Evolutionary conservation across 352 stramenopile species (phyloP), one percentile per base, ranked within the genome.

Genomic region (Pythium dissimile): DNA sequence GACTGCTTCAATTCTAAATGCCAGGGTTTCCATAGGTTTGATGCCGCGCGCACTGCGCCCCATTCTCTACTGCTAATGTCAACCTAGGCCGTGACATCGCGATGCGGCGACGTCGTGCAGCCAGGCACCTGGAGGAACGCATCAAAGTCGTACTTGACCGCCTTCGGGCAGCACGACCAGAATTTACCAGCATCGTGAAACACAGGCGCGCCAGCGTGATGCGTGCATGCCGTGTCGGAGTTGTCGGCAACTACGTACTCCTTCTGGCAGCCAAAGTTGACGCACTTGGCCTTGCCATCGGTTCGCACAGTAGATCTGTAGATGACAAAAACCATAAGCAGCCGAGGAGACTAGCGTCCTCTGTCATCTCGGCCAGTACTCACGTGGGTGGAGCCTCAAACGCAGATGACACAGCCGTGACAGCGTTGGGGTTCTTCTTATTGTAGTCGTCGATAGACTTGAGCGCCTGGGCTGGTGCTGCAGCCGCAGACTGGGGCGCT

Each of bases 401-500:
- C 7, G 68, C 80, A 12, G 80, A 57, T 13, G 84, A 90, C 18
- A 94, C 84, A 16, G 86, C 82, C 13, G 89, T 97, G 35, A 91
- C 85, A 5, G 92, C 89, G 64, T 92, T 69, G 24, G 90, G 89
- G 58, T 98, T 98, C 44, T 74, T 80, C 62, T 82, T 67, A 70
- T 98, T 98, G 69, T 90, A 98, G 60, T 95, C 86, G 52, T 96
- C 86, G 55, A 98, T 98, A 7, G 87, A 96, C 72, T 96, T 97
- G 47, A 97, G 66, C 27, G 75, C 70, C 5, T 75, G 64, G 10
- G 66, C 58, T 3, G 86, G 57, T 1, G 72, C 55, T 20, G 70
- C 32, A 23, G 34, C 37, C 2, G 16, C 3, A 41, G 62, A 27
- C 62, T 54, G 34, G n/a, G n/a, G n/a, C n/a, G n/a, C n/a, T n/a